These are phyloP conservation scores for Neospora caninum DNA, from an alignment of 169 alveolate species.

Conservation along the genomic window DNA sequence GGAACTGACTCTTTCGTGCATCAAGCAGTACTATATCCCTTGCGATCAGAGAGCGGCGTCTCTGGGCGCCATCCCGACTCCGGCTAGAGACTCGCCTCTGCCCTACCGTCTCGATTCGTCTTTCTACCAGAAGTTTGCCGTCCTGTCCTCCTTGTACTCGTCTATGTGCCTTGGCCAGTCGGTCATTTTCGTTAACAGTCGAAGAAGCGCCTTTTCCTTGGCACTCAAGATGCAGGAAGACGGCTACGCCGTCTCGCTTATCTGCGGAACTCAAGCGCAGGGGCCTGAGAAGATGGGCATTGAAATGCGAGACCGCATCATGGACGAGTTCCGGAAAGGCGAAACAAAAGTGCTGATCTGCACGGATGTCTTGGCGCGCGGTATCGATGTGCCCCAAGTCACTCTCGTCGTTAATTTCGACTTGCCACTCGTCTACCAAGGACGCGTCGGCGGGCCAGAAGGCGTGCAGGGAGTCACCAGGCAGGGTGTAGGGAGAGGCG, in stretches of 20 bases:
- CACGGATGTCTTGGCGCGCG: slow-evolving; percentile 98
- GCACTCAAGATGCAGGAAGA: slow-evolving; percentile 90
- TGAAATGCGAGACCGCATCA: slow-evolving; percentile 92
- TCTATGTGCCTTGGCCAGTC: slow-evolving; percentile 96
- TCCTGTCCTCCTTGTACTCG: slow-evolving; percentile 92
- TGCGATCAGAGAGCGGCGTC: slow-evolving; percentile 47
- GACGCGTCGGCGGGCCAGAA: slow-evolving; percentile 15
- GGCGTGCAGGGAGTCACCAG: neutral
- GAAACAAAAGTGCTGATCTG: slow-evolving; percentile 95
- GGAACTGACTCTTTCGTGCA: slow-evolving; percentile 95
- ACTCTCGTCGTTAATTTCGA: slow-evolving; percentile 93
- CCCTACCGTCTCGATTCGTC: neutral
- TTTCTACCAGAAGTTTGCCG: slow-evolving; percentile 91
- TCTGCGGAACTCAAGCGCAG: slow-evolving; percentile 86
- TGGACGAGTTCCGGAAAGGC: slow-evolving; percentile 95
- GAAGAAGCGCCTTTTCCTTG: slow-evolving; percentile 91
- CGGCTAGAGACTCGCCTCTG: neutral
- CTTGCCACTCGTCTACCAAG: slow-evolving; percentile 79
- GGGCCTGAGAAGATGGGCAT: slow-evolving; percentile 92
- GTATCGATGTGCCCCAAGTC: slow-evolving; percentile 97
- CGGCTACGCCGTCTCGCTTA: slow-evolving; percentile 87
- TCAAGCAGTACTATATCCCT: slow-evolving; percentile 90
- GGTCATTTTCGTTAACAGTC: slow-evolving; percentile 96
- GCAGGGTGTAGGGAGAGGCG: neutral
- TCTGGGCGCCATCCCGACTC: neutral